phyloP scores from a whole-genome alignment of 2,329 filamentous ascomycete genomes.

The Apiospora arundinis region DNA sequence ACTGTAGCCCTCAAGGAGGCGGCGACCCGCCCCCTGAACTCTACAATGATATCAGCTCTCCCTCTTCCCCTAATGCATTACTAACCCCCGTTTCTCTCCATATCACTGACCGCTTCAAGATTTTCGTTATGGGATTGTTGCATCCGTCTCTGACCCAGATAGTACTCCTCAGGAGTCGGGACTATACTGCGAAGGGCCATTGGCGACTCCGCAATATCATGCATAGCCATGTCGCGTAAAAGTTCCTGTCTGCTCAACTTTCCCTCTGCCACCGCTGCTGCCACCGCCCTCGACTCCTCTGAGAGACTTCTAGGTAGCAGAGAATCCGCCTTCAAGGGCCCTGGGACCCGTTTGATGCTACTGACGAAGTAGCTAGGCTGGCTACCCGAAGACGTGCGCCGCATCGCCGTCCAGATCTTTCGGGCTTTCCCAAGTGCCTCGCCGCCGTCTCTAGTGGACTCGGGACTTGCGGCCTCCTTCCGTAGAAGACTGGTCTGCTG shows the following conservation, averaged over 20 bases:
- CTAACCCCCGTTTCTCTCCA: background rate
- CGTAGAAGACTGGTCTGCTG: slow-evolving; percentile 28
- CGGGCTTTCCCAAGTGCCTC: slow-evolving; percentile 25
- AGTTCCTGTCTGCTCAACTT: slow-evolving; percentile 32
- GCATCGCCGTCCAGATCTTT: slow-evolving; percentile 40
- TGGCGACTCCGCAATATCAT: slow-evolving; percentile 3
- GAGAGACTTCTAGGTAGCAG: background rate
- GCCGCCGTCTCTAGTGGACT: background rate
- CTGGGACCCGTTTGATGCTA: slow-evolving; percentile 25
- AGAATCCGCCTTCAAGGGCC: background rate
- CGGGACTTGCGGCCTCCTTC: background rate
- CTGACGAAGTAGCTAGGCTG: slow-evolving; percentile 29
- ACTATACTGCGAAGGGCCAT: background rate
- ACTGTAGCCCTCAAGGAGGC: background rate
- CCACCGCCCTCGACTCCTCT: background rate
- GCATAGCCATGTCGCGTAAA: slow-evolving; percentile 35
- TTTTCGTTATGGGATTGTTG: background rate
- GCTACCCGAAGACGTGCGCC: slow-evolving; percentile 31
- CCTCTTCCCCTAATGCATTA: background rate
- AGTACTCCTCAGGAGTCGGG: slow-evolving; percentile 2
- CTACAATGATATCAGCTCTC: background rate
- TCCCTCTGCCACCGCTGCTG: slow-evolving; percentile 24
- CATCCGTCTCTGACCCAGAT: background rate
- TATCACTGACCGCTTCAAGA: no score
- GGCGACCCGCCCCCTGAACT: background rate